Evolutionary conservation across 164 flowering plant species (phyloP).

Genomic region (Malania oleifera): DNA sequence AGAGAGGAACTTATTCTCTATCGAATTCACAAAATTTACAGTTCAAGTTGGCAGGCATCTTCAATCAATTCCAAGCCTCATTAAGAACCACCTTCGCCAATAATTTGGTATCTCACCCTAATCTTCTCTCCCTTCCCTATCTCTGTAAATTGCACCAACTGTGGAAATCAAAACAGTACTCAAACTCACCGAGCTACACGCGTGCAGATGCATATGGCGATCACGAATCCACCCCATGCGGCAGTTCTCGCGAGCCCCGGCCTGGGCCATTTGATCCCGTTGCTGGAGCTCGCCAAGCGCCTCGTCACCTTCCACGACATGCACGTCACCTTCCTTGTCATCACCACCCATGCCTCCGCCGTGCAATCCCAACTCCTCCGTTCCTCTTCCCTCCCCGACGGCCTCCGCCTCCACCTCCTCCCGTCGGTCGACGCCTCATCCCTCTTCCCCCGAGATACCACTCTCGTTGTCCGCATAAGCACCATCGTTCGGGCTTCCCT

Average conservation of each 20-base stretch:
- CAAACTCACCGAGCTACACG: no score
- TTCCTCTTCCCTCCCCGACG: conserved; percentile 16
- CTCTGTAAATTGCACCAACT: no score
- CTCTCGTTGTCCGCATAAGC: not conserved
- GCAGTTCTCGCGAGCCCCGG: conserved; percentile 42
- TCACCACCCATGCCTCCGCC: not conserved
- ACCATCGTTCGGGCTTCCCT: conserved; percentile 15
- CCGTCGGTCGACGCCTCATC: conserved; percentile 11
- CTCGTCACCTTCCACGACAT: conserved; percentile 27
- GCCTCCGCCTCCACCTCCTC: conserved; percentile 17
- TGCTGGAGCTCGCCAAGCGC: conserved; percentile 35
- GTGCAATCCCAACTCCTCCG: conserved; percentile 28
- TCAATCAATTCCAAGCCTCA: no score
- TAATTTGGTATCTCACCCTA: no score
- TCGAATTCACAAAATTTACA: no score
- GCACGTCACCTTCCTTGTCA: conserved; percentile 15
- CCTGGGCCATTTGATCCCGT: conserved; percentile 41
- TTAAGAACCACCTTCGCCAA: no score
- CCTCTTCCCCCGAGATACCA: not conserved
- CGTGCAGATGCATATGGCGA: no score
- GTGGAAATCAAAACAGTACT: no score
- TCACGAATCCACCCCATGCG: no score
- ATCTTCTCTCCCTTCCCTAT: no score
- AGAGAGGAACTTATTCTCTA: no score
- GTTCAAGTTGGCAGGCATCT: no score